Percentiles rank a stretch among this genome's conserved stretches.
phyloP scores from a whole-genome alignment of 805 yeast species.

The Ogataea corticis region DNA sequence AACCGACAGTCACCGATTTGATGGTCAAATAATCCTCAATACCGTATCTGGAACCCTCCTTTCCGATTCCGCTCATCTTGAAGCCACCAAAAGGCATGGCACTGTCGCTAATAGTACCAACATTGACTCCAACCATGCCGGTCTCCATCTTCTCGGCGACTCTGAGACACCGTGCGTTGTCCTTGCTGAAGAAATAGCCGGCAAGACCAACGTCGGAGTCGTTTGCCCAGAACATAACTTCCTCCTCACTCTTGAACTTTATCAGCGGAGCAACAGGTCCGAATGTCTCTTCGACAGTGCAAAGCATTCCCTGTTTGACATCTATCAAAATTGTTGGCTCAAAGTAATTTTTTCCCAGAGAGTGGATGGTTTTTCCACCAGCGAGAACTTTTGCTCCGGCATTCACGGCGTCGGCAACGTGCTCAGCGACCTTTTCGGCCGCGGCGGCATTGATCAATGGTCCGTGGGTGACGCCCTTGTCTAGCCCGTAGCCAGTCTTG shows the following conservation, averaged over 20 bases:
- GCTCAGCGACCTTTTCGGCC: constrained; percentile 54
- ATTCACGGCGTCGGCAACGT: constrained; percentile 60
- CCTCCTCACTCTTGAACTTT: constrained; percentile 55
- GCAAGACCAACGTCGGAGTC: constrained; percentile 67
- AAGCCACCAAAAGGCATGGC: constrained; percentile 71
- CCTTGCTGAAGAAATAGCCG: constrained; percentile 62
- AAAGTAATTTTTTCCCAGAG: constrained; percentile 58
- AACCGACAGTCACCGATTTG: constrained; percentile 35
- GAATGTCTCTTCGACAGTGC: constrained; percentile 69
- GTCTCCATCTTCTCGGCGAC: constrained; percentile 63
- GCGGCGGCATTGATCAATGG: constrained; percentile 65
- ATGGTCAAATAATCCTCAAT: constrained; percentile 65
- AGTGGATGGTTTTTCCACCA: constrained; percentile 58
- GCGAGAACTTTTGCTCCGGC: constrained; percentile 58
- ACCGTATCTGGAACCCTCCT: constrained; percentile 74
- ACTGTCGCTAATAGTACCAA: constrained; percentile 64
- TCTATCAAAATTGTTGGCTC: constrained; percentile 62
- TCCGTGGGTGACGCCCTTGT: constrained; percentile 60
- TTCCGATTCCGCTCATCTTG: constrained; percentile 71
- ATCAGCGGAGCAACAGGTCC: constrained; percentile 75
- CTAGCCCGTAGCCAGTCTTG: constrained; percentile 62
- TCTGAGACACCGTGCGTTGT: constrained; percentile 48
- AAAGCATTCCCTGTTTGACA: constrained; percentile 54
- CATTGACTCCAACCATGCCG: constrained; percentile 78
- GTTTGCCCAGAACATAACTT: constrained; percentile 58